Conservation (phyloP, 1,284 basidiomycete species). For the Rhodotorula sp. region DNA sequence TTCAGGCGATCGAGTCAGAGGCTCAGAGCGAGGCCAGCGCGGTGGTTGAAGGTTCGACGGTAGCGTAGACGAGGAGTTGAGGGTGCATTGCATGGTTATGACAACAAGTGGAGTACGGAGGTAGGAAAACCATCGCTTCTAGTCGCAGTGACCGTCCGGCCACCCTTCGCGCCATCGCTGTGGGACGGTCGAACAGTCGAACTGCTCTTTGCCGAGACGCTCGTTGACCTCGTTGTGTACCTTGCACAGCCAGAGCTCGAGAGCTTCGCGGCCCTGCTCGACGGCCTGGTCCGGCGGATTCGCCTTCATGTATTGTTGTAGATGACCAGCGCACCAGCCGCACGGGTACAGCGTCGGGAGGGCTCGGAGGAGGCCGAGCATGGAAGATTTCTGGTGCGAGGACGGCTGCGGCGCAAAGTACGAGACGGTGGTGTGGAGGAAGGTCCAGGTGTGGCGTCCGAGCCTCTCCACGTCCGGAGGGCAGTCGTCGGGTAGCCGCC, state of each 20-base stretch:
- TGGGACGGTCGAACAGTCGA: slow-evolving; percentile 74
- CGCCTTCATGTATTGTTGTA: slow-evolving; percentile 64
- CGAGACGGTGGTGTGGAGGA: slow-evolving; percentile 87
- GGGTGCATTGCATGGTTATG: background rate
- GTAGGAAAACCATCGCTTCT: background rate
- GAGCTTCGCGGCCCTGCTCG: slow-evolving; percentile 58
- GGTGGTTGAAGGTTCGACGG: slow-evolving; percentile 1
- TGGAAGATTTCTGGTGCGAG: slow-evolving; percentile 68
- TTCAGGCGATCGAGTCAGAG: slow-evolving; percentile 18
- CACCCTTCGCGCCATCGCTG: slow-evolving; percentile 90
- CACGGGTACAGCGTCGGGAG: slow-evolving; percentile 84
- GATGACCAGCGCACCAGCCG: slow-evolving; percentile 74
- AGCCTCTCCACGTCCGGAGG: slow-evolving; percentile 83
- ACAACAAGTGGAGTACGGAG: background rate
- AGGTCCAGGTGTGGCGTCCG: slow-evolving; percentile 89
- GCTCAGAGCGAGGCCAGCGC: background rate
- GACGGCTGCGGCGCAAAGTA: slow-evolving; percentile 83
- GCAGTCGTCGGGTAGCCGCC: slow-evolving; percentile 59
- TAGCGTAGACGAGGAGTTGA: background rate
- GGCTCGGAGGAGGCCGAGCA: slow-evolving; percentile 72
- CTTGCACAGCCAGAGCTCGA: slow-evolving; percentile 84
- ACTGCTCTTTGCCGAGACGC: slow-evolving; percentile 74
- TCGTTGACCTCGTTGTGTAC: slow-evolving; percentile 87
- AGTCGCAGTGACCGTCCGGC: slow-evolving; percentile 76
- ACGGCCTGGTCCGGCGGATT: slow-evolving; percentile 66